Conservation (phyloP, 306 rosid genomes). For the Luffa aegyptiaca region DNA sequence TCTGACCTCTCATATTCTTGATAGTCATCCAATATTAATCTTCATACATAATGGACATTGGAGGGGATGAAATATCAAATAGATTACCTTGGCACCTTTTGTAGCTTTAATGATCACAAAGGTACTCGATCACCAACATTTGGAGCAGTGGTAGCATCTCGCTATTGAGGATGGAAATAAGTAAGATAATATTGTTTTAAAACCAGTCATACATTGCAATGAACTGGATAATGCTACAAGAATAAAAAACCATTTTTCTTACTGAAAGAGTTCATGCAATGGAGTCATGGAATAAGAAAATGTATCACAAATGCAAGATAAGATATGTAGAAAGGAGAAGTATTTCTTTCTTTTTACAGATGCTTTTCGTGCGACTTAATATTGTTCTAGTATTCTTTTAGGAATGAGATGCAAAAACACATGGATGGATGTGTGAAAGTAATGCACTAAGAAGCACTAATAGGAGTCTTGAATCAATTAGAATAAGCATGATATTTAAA, state of each 20-base stretch:
- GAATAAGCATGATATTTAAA: not conserved
- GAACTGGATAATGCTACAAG: not conserved
- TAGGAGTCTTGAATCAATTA: not conserved
- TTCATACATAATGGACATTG: not conserved
- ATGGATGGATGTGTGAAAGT: not conserved
- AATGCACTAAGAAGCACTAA: not conserved
- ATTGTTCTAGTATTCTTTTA: not conserved
- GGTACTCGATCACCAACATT: constrained; percentile 98
- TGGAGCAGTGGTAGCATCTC: constrained; percentile 99
- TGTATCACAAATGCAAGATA: not conserved
- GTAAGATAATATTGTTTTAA: not conserved
- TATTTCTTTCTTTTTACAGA: not conserved
- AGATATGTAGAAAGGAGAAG: not conserved
- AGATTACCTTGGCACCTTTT: constrained; percentile 86
- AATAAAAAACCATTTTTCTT: not conserved
- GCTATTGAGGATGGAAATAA: constrained; percentile 29
- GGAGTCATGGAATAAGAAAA: not conserved
- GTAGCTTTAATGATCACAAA: constrained; percentile 84
- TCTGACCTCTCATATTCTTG: constrained; percentile 94
- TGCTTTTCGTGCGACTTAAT: not conserved
- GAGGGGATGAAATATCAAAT: not conserved
- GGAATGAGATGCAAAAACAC: not conserved
- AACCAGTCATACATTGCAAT: not conserved
- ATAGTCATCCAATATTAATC: constrained; percentile 17
- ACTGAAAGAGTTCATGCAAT: not conserved